A percentile compares a stretch with the other conserved stretches of the same genome.
These are phyloP conservation scores for Thuja plicata DNA, from an alignment of 83 land plant genomes.

Conservation along the genomic window DNA sequence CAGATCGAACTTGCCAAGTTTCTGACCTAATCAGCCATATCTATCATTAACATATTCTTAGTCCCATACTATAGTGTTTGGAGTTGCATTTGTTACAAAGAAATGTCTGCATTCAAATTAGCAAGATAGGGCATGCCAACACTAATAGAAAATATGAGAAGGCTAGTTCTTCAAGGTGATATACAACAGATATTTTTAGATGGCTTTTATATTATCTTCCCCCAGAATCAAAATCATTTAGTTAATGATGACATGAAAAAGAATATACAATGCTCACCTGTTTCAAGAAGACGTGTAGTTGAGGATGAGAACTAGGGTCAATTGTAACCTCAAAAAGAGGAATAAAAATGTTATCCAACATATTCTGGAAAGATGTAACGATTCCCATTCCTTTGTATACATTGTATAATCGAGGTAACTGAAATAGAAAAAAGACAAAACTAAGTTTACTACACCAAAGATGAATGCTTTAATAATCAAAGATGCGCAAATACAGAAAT, in stretches of 20 bases:
- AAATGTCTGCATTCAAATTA: background rate
- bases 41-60: background rate
- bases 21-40: background rate
- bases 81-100: background rate
- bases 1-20: background rate
- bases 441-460: background rate
- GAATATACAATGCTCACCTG: constrained; percentile 48
- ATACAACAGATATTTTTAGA: background rate
- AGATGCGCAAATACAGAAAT: background rate
- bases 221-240: background rate
- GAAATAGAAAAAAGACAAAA: constrained; percentile 13
- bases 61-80: background rate
- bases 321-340: constrained; percentile 98
- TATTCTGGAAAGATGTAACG: constrained; percentile 92
- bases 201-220: background rate
- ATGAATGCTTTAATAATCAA: background rate
- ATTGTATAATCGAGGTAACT: constrained; percentile 95
- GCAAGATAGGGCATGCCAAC: background rate
- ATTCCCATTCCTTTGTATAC: constrained; percentile 99
- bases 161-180: background rate
- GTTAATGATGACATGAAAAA: background rate
- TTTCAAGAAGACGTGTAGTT: constrained; percentile 88
- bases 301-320: constrained; percentile 97
- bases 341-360: constrained; percentile 89
- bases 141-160: background rate